A percentile compares a stretch with the other conserved stretches of the same genome.
Evolutionary conservation across 352 stramenopile genomes (phyloP).

Genomic region (Phytophthora ramorum): DNA sequence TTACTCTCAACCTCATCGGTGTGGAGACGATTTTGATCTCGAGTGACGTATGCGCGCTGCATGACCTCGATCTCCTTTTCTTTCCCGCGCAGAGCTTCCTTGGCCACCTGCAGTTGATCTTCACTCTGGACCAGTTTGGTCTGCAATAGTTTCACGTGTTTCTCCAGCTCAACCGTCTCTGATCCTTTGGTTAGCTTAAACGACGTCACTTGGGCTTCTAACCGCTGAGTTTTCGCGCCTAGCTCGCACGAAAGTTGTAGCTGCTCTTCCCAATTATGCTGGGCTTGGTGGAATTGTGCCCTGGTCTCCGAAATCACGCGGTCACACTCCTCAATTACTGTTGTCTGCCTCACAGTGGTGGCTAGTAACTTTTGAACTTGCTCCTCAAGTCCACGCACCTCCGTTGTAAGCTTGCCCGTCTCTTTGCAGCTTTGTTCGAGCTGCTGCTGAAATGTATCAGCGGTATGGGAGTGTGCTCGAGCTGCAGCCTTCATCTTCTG

Average conservation of each 20-base stretch:
- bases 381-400: conserved; percentile 44
- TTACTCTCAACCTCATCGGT: conserved; percentile 50
- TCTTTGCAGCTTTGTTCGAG: conserved; percentile 38
- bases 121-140: conserved; percentile 51
- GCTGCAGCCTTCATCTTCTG: conserved; percentile 35
- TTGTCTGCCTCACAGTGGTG: conserved; percentile 71
- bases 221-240: conserved; percentile 37
- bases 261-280: conserved; percentile 55
- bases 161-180: conserved; percentile 36
- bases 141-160: conserved; percentile 41
- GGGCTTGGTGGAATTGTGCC: conserved; percentile 41
- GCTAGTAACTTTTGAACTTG: conserved; percentile 60
- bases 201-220: conserved; percentile 46
- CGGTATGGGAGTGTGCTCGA: too few species aligned
- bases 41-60: conserved; percentile 47
- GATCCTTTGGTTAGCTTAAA: conserved; percentile 24
- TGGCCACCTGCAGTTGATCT: conserved; percentile 44
- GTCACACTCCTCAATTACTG: conserved; percentile 81
- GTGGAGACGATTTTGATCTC: conserved; percentile 47
- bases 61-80: conserved; percentile 54
- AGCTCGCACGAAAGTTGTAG: conserved; percentile 41
- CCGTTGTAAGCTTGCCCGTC: conserved; percentile 32
- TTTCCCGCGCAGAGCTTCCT: conserved; percentile 52
- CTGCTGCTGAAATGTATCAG: conserved; percentile 34
- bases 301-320: conserved; percentile 56